These are phyloP conservation scores for Epichloe aotearoae DNA, from an alignment of 2,329 filamentous ascomycete genomes.

Conservation along the genomic window DNA sequence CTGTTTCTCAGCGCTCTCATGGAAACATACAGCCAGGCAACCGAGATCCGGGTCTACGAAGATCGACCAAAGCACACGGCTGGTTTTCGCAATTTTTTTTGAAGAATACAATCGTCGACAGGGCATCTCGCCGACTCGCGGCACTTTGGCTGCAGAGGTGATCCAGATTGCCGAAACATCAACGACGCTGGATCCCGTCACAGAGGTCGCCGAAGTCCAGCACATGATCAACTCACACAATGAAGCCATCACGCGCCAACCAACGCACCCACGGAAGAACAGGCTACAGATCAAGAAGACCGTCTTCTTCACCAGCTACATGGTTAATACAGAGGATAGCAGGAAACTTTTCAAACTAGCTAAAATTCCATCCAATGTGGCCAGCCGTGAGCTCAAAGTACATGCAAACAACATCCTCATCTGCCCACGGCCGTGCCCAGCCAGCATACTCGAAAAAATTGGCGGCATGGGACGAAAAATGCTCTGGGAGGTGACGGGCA, in stretches of 20 bases:
- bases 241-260: constrained; percentile 24
- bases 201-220: constrained; percentile 74
- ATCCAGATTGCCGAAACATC: constrained; percentile 71
- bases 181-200: constrained; percentile 60
- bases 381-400: constrained; percentile 60
- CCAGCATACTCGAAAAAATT: constrained; percentile 63
- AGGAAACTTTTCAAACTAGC: constrained; percentile 60
- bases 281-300: constrained; percentile 67
- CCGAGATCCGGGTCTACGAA: constrained; percentile 69
- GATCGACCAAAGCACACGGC: constrained; percentile 57
- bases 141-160: constrained; percentile 63
- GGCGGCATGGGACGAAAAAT: constrained; percentile 78
- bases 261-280: constrained; percentile 23
- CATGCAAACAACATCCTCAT: constrained; percentile 90
- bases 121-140: constrained; percentile 37
- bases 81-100: constrained; percentile 74
- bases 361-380: constrained; percentile 44
- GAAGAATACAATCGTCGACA: constrained; percentile 55
- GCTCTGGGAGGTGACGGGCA: constrained; percentile 70
- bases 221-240: constrained; percentile 87
- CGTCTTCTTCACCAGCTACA: constrained; percentile 85
- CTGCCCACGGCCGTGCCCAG: constrained; percentile 60
- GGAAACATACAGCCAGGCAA: constrained; percentile 70
- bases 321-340: constrained; percentile 60
- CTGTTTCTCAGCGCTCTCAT: constrained; percentile 67